A percentile compares a stretch with the other conserved stretches of the same genome.
Evolutionary conservation across 2,329 filamentous ascomycete genomes (phyloP).

Genomic region (Fusarium abutilonis): DNA sequence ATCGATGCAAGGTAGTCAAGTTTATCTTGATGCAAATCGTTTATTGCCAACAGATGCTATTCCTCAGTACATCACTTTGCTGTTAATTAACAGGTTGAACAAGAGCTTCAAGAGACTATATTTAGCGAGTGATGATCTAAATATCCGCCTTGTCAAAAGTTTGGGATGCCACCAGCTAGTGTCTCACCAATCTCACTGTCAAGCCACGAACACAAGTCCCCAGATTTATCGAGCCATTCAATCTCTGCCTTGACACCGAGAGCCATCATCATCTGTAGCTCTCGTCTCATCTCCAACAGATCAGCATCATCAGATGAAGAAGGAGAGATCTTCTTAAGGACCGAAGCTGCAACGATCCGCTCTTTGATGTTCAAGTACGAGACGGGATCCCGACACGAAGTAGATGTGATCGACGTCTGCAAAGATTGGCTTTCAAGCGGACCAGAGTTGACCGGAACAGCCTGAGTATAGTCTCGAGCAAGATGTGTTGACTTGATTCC

Average conservation of each 20-base stretch:
- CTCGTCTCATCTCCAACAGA: conserved; percentile 56
- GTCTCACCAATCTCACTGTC: conserved; percentile 52
- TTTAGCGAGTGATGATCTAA: neutral
- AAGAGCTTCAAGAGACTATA: neutral
- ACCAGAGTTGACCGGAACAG: neutral
- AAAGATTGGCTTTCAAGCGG: conserved; percentile 19
- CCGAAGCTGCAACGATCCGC: conserved; percentile 63
- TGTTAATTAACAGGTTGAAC: neutral
- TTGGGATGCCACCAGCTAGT: conserved; percentile 6
- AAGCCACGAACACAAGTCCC: conserved; percentile 62
- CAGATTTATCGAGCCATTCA: conserved; percentile 70
- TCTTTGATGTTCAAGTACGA: conserved; percentile 63
- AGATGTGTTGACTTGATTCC: conserved; percentile 64
- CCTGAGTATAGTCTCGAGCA: conserved; percentile 8
- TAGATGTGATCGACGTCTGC: conserved; percentile 41
- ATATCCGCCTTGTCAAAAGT: neutral
- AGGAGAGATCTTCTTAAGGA: conserved; percentile 58
- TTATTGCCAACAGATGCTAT: too few species aligned
- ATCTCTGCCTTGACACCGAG: conserved; percentile 81
- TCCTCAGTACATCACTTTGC: too few species aligned
- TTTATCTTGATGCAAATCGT: neutral
- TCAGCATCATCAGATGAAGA: conserved; percentile 45
- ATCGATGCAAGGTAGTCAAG: conserved; percentile 38
- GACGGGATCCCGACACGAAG: conserved; percentile 44
- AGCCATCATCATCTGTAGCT: conserved; percentile 78